Conservation (phyloP, 176 grass and related monocot genomes). For the Aegilops bicornis region DNA sequence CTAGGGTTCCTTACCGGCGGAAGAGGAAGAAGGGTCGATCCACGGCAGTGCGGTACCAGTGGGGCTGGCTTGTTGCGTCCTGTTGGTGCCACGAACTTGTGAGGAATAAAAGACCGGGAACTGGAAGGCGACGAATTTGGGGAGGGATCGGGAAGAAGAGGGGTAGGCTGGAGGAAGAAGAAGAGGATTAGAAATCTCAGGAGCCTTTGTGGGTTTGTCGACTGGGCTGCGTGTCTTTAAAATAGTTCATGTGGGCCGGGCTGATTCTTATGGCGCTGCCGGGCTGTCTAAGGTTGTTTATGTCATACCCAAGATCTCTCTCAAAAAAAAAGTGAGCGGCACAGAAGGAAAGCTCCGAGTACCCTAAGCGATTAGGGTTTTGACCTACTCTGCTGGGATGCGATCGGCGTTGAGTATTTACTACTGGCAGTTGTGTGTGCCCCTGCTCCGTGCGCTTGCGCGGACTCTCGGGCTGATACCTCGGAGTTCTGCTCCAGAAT, state of each 20-base stretch:
- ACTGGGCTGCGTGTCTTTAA: not conserved
- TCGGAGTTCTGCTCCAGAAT: too few species aligned
- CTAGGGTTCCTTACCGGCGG: conserved; percentile 13
- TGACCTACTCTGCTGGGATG: too few species aligned
- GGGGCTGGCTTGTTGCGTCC: not conserved
- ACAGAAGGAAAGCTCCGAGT: too few species aligned
- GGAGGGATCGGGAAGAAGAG: not conserved
- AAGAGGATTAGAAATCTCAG: not conserved
- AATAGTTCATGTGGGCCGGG: not conserved
- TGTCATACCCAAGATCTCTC: too few species aligned
- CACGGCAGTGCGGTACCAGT: not conserved
- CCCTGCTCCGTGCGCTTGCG: too few species aligned
- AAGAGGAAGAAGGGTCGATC: not conserved
- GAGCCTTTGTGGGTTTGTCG: not conserved
- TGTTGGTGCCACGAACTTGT: not conserved
- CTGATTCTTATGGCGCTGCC: not conserved
- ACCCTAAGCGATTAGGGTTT: too few species aligned
- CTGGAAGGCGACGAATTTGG: not conserved
- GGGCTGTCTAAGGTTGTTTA: too few species aligned
- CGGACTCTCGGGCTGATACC: too few species aligned
- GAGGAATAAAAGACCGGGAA: conserved; percentile 9
- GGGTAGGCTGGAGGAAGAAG: conserved; percentile 1
- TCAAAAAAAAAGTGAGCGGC: too few species aligned
- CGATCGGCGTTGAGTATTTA: too few species aligned
- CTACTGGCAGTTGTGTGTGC: too few species aligned